Evolutionary conservation across 495 filamentous ascomycete species (phyloP).

Genomic region (Aspergillus ellipticus): DNA sequence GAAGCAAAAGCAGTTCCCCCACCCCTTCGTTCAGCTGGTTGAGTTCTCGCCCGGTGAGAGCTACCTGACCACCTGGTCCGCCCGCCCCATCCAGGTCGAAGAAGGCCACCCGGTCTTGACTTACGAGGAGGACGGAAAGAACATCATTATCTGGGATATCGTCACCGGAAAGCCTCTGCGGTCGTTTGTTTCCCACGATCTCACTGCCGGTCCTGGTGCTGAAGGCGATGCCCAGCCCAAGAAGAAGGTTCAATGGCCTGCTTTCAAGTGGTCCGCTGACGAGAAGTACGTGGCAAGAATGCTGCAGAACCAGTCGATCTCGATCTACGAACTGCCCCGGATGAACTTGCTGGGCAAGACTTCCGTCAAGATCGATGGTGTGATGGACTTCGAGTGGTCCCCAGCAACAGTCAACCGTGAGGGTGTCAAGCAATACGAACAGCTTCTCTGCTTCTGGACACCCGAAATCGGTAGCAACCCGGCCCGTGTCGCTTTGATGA

Average conservation of each 20-base stretch:
- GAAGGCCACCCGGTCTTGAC: constrained; percentile 80
- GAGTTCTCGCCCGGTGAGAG: constrained; percentile 93
- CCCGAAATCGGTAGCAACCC: constrained; percentile 97
- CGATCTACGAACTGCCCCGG: constrained; percentile 86
- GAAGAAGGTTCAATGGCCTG: constrained; percentile 95
- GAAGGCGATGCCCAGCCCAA: constrained; percentile 69
- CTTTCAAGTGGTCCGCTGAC: constrained; percentile 98
- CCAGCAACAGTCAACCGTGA: constrained; percentile 75
- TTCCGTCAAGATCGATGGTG: constrained; percentile 89
- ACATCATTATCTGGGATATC: constrained; percentile 98
- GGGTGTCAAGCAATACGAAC: constrained; percentile 83
- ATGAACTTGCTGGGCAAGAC: constrained; percentile 90
- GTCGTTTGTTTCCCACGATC: constrained; percentile 85
- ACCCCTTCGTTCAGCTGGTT: constrained; percentile 90
- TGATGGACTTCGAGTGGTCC: constrained; percentile 97
- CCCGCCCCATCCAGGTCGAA: constrained; percentile 83
- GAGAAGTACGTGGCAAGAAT: constrained; percentile 95
- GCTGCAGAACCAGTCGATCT: constrained; percentile 82
- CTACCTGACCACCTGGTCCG: constrained; percentile 95
- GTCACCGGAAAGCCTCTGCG: constrained; percentile 84
- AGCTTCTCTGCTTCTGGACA: constrained; percentile 97
- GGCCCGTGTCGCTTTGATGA: constrained; percentile 96
- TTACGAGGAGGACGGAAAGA: constrained; percentile 94
- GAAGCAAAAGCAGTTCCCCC: constrained; percentile 85
- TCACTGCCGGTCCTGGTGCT: constrained; percentile 50